These are phyloP conservation scores for Daldinia eschscholtzii DNA, from an alignment of 2,329 filamentous ascomycete genomes.

Conservation along the genomic window DNA sequence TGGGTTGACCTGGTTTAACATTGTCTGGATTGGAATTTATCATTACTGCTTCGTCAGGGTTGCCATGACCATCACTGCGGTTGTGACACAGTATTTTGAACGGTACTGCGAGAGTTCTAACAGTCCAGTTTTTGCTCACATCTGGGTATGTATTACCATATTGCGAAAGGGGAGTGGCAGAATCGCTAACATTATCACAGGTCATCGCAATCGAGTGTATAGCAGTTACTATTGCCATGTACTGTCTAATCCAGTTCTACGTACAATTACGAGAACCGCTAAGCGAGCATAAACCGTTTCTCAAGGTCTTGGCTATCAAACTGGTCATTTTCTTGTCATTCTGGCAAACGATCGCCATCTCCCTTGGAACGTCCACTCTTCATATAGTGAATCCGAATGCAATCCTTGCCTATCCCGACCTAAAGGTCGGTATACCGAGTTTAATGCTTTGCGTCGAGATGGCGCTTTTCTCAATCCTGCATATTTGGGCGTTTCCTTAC, in stretches of 20 bases:
- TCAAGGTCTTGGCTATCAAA: constrained; percentile 90
- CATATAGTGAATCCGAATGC: constrained; percentile 72
- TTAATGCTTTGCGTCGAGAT: constrained; percentile 86
- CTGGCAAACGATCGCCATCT: constrained; percentile 76
- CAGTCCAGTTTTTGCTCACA: constrained; percentile 81
- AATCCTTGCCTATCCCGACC: constrained; percentile 76
- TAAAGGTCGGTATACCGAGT: constrained; percentile 84
- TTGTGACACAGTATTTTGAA: constrained; percentile 76
- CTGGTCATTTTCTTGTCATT: constrained; percentile 92
- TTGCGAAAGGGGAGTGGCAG: constrained; percentile 3
- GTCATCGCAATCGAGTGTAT: constrained; percentile 75
- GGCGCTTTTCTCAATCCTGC: constrained; percentile 81
- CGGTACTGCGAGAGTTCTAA: constrained; percentile 84
- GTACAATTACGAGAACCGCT: constrained; percentile 78
- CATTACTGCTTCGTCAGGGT: constrained; percentile 89
- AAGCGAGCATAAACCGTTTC: constrained; percentile 75
- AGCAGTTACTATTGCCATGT: constrained; percentile 87
- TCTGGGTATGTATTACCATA: constrained; percentile 72
- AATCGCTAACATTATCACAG: constrained; percentile 53
- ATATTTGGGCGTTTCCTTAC: constrained; percentile 87
- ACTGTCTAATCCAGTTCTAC: constrained; percentile 89
- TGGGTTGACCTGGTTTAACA: constrained; percentile 91
- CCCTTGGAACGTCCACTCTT: constrained; percentile 67
- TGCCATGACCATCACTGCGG: constrained; percentile 81
- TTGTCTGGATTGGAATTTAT: constrained; percentile 84